Conservation (phyloP, 2,329 filamentous ascomycete genomes). For the Paraphoma sp. region DNA sequence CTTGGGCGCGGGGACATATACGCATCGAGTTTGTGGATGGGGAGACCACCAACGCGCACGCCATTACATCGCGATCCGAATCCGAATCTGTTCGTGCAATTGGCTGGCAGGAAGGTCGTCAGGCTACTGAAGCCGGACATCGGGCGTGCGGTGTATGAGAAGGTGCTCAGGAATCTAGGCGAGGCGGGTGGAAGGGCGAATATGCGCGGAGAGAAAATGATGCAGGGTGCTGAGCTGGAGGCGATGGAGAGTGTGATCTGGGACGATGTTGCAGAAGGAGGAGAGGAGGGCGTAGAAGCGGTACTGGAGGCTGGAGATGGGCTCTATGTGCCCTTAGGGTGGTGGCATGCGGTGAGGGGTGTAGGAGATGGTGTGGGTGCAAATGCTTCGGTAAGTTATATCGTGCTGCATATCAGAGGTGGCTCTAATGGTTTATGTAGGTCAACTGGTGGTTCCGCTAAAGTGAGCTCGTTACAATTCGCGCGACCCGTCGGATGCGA, state of each 20-base stretch:
- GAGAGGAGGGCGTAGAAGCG: conserved; percentile 40
- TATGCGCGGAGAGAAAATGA: conserved; percentile 87
- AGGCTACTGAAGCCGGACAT: conserved; percentile 71
- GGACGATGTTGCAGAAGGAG: conserved; percentile 47
- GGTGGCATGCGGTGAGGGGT: conserved; percentile 86
- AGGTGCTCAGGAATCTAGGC: conserved; percentile 52
- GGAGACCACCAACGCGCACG: conserved; percentile 84
- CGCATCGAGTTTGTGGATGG: conserved; percentile 85
- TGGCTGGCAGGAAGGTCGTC: conserved; percentile 75
- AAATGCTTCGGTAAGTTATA: conserved; percentile 61
- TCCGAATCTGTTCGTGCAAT: conserved; percentile 87
- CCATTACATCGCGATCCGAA: conserved; percentile 93
- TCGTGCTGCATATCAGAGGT: background rate
- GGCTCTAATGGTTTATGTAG: conserved; percentile 43
- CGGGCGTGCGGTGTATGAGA: conserved; percentile 70
- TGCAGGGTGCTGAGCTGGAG: conserved; percentile 76
- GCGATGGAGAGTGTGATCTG: conserved; percentile 75
- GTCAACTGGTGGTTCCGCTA: conserved; percentile 84
- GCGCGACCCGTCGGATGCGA: background rate
- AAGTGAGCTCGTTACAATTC: conserved; percentile 20
- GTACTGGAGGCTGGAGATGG: conserved; percentile 70
- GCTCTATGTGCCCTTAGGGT: conserved; percentile 80
- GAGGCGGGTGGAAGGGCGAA: conserved; percentile 50
- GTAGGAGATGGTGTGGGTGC: conserved; percentile 62
- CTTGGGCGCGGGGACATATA: conserved; percentile 86